Evolutionary conservation across 345 rosid genomes (phyloP), one percentile per base, ranked within the genome.

Genomic region (Lepidium aucheri): DNA sequence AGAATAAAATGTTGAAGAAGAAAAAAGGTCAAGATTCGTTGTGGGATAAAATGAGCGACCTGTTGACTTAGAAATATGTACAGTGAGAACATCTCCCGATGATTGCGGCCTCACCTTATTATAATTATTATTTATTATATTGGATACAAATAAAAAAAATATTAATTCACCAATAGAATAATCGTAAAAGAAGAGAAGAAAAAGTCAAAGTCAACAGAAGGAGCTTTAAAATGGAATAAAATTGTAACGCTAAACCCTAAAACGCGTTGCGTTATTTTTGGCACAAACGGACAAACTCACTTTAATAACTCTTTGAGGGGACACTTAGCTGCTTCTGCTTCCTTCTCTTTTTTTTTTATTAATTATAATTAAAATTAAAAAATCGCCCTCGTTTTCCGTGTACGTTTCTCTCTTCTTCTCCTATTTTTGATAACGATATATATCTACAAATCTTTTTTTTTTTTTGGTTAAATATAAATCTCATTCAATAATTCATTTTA

Each of bases 361-460:
- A 26, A 28, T 28, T 16, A 15, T 5, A 40, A 7, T 8, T 4
- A 20, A 20, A 20, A 20, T 20, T 20, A 20, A 40, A 22, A 51
- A 83, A 75, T 75, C 84, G 46, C 54, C 83, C 78, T 82, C 82
- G 59, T 74, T 76, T 86, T 73, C 81, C 88, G 91, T 84, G 82
- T 66, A 78, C 87, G 82, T 75, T 85, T 83, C 80, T 46, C 0
- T 71, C 24, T 28, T 66, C 69, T 50, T 4, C 46, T 50, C 8
- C 46, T 63, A 7, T 64, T 42, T 26, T 7, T 24, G 63, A 54
- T 11, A 38, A 32, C 34, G 35, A 70, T 24, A n/a, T 53, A 1
- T 63, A 63, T 54, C 56, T 36, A 53, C 49, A 46, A 20, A 1
- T 20, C 22, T 20, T 20, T 20, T 20, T 20, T 20, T 20, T 20